phyloP scores from a whole-genome alignment of 345 rosid species.

The Hevea brasiliensis region DNA sequence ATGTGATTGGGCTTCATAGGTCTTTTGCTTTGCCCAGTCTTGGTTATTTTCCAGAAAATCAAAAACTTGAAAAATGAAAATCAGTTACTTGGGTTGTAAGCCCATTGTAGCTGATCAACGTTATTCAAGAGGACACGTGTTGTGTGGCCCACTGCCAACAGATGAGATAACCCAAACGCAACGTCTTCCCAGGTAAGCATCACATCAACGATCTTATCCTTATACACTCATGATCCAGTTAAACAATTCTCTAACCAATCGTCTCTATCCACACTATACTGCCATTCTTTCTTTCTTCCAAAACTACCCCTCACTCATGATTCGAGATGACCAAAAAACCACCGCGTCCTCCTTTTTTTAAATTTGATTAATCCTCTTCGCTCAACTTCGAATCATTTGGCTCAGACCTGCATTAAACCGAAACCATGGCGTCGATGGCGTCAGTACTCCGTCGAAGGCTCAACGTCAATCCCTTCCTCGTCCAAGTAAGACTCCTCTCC shows the following conservation, averaged over 20 bases:
- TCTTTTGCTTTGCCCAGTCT: too few relatives aligned
- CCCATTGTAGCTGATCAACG: too few relatives aligned
- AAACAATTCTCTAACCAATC: not conserved
- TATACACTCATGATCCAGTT: not conserved
- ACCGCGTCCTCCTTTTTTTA: not conserved
- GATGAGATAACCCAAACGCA: too few relatives aligned
- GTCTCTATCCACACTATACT: not conserved
- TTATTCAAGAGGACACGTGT: too few relatives aligned
- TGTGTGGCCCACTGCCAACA: too few relatives aligned
- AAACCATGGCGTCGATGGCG: constrained; percentile 49
- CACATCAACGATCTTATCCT: too few relatives aligned
- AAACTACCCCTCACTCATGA: not conserved
- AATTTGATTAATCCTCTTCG: not conserved
- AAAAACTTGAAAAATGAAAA: too few relatives aligned
- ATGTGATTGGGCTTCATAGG: too few relatives aligned
- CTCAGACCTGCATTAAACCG: not conserved
- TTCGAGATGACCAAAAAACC: constrained; percentile 6
- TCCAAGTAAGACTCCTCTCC: constrained; percentile 38
- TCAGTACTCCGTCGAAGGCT: constrained; percentile 54
- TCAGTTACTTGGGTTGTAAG: too few relatives aligned
- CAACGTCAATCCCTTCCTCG: constrained; percentile 27
- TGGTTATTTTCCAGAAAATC: too few relatives aligned
- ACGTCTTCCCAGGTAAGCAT: too few relatives aligned
- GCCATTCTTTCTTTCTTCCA: not conserved
- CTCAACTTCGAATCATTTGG: not conserved